Conservation (phyloP, 2,329 filamentous ascomycete genomes). For the Dactylellina haptotyla region DNA sequence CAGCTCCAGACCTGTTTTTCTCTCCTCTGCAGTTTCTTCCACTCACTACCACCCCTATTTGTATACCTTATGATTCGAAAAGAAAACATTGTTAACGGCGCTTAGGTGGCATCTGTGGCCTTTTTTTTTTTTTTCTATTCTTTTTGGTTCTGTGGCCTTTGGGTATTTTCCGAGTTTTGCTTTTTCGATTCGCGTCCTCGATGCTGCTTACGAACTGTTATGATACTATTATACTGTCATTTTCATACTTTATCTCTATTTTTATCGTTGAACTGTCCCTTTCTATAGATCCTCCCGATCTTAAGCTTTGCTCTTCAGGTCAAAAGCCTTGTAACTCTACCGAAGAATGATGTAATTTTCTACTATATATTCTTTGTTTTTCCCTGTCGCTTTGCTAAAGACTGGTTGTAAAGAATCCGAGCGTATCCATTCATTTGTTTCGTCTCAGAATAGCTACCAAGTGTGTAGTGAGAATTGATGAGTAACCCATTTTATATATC, state of each 20-base stretch:
- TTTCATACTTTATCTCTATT: neutral
- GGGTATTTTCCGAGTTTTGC: constrained; percentile 8
- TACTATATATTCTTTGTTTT: neutral
- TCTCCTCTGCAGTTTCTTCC: neutral
- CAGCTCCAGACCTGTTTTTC: constrained; percentile 5
- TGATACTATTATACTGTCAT: constrained; percentile 11
- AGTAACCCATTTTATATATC: neutral
- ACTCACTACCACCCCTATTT: constrained; percentile 29
- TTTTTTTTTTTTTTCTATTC: constrained; percentile 1
- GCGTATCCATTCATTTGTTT: no score
- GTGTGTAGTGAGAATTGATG: neutral
- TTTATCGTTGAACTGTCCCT: neutral
- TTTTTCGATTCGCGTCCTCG: neutral
- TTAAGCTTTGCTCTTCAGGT: neutral
- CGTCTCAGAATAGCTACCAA: no score
- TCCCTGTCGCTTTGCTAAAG: neutral
- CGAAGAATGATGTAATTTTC: neutral
- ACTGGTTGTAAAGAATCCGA: no score
- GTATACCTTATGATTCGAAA: constrained; percentile 24
- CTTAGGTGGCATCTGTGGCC: constrained; percentile 48
- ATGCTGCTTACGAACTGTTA: constrained; percentile 8
- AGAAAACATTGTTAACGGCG: constrained; percentile 53
- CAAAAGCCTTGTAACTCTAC: constrained; percentile 3
- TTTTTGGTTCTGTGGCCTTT: constrained; percentile 1
- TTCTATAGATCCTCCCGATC: constrained; percentile 2